Conservation (phyloP, 345 rosid genomes). For the Trapa incisa region DNA sequence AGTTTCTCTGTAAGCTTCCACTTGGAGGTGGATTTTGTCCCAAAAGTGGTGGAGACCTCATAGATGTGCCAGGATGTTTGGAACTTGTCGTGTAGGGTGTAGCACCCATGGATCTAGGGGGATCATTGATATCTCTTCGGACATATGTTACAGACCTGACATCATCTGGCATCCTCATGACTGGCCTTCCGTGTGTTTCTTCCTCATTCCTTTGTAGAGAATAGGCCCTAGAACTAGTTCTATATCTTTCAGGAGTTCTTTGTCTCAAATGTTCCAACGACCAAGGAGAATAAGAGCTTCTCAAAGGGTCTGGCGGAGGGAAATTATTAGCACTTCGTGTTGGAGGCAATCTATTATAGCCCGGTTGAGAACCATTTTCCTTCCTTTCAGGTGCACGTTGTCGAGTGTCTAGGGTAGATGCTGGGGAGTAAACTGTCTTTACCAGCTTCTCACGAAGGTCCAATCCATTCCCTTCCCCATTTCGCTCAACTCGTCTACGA, state of each 20-base stretch:
- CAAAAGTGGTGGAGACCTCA: constrained; percentile 36
- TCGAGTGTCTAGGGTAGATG: constrained; percentile 19
- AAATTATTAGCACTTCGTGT: constrained; percentile 43
- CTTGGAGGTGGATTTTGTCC: constrained; percentile 43
- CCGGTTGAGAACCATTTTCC: constrained; percentile 23
- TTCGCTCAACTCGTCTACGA: constrained; percentile 34
- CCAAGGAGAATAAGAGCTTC: constrained; percentile 55
- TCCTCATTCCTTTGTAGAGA: constrained; percentile 47
- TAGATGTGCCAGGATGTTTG: constrained; percentile 33
- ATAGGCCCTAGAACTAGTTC: constrained; percentile 44
- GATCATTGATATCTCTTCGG: constrained; percentile 42
- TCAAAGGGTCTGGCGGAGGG: constrained; percentile 31
- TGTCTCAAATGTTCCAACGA: constrained; percentile 47
- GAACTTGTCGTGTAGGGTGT: constrained; percentile 41
- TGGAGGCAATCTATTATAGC: constrained; percentile 25
- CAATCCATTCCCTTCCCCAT: constrained; percentile 26
- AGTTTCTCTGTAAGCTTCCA: constrained; percentile 30
- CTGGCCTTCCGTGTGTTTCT: constrained; percentile 35
- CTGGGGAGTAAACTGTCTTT: constrained; percentile 35
- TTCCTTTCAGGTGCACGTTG: constrained; percentile 37
- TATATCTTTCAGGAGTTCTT: constrained; percentile 57
- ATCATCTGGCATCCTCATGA: constrained; percentile 42
- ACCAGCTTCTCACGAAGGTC: constrained; percentile 80
- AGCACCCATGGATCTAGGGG: constrained; percentile 32
- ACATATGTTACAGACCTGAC: constrained; percentile 43